Base-by-base conservation (phyloP, 192 early-diverging fungal genomes). In the Linnemannia zychae region DNA sequence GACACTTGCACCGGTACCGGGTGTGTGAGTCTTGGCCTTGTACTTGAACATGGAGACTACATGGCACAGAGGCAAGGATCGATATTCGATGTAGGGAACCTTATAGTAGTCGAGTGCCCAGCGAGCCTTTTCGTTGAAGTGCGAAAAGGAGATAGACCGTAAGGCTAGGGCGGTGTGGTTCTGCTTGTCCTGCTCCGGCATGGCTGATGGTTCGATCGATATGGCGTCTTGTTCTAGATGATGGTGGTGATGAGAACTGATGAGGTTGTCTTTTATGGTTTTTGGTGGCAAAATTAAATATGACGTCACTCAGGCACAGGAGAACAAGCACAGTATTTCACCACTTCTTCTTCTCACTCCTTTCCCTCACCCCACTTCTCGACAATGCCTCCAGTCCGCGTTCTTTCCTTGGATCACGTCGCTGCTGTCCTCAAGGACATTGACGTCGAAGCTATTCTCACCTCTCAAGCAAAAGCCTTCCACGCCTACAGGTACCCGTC, bases 51-150 rank as follows among this genome's bases (percentile, higher is more conserved):
- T 87, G 49, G 85, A 77, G 40, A 78, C 40, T 31, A 77, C 71
- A 24, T 88, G 87, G 13, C 47, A 49, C n/a, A 75, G 18, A 2
- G 87, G 87, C 13, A 88, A 20, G 17, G 79, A 78, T 0, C 87
- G 82, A 49, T 80, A 76, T 48, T 88, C 87, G 49, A 76, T 65
- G 22, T 85, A 85, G 12, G 87, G 87, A 22, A 88, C 50, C 13
- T 37, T 31, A 31, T 79, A 83, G 78, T 84, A 85, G 44, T 88
- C 87, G 34, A 88, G 34, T 18, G 77, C 83, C 87, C 87, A 88
- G 12, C 87, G 70, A 5, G 87, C 87, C 71, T 85, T 88, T 69
- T 88, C 87, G 40, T 85, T 85, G 68, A 50, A 88, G 76, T 88
- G 87, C 17, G 87, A 88, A 22, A 88, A 85, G 67, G 72, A 18